Conservation (phyloP, 352 stramenopile species). For the Aphanomyces astaci region DNA sequence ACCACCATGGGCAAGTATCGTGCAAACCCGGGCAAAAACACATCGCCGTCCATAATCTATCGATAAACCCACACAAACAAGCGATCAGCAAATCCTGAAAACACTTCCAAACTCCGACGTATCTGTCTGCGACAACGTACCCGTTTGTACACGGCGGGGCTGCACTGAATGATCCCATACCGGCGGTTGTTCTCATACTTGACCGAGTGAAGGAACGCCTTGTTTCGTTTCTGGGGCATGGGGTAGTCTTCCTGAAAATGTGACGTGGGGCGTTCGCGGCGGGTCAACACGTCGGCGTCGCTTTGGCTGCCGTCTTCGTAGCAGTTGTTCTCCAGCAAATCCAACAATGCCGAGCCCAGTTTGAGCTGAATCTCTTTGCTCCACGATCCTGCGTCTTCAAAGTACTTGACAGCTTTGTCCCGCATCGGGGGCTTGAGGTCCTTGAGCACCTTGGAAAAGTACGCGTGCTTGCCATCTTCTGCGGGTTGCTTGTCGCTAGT, state of each 20-base stretch:
- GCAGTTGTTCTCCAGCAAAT: constrained; percentile 73
- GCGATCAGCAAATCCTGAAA: too few species aligned
- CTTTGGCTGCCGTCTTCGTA: constrained; percentile 28
- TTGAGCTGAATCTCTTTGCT: constrained; percentile 85
- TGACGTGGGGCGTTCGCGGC: constrained; percentile 33
- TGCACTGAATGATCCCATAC: constrained; percentile 49
- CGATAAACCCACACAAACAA: too few species aligned
- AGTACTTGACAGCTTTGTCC: constrained; percentile 27
- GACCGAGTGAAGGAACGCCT: constrained; percentile 66
- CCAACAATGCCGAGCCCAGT: constrained; percentile 71
- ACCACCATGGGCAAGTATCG: constrained; percentile 96
- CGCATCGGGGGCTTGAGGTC: background rate
- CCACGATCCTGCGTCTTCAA: constrained; percentile 58
- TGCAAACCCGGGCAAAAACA: constrained; percentile 67
- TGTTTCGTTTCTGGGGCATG: constrained; percentile 24
- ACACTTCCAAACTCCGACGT: too few species aligned
- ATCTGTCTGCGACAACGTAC: constrained; percentile 10
- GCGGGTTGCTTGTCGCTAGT: background rate
- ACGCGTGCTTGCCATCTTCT: background rate
- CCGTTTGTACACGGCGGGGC: constrained; percentile 37
- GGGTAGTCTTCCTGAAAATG: constrained; percentile 30
- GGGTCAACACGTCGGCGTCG: constrained; percentile 23
- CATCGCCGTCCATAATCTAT: constrained; percentile 44
- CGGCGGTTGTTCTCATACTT: constrained; percentile 74
- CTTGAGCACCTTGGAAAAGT: background rate